Percentiles rank a stretch among this genome's conserved stretches.
Evolutionary conservation across 768 basidiomycete species (phyloP).

Genomic region (Mycena leptocephala): DNA sequence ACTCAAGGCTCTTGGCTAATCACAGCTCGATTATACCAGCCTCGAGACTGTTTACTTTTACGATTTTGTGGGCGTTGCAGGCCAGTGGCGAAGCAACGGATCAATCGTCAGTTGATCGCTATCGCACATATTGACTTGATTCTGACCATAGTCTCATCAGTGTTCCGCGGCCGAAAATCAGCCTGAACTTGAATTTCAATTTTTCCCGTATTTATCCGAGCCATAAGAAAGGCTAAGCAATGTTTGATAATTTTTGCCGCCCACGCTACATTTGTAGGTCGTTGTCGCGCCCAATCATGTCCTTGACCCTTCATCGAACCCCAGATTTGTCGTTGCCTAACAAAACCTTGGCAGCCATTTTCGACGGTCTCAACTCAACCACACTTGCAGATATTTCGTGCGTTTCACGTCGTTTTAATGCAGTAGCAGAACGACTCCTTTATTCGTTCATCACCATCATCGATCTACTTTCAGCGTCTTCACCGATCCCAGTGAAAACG

Average conservation of each 20-base stretch:
- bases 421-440: conserved; percentile 72
- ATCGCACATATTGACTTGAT: conserved; percentile 3
- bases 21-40: conserved; percentile 1
- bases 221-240: conserved; percentile 14
- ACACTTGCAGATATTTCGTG: conserved; percentile 59
- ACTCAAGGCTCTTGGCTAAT: neutral
- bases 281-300: neutral
- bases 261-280: neutral
- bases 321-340: conserved; percentile 62
- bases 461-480: conserved; percentile 61
- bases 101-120: conserved; percentile 26
- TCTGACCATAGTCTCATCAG: conserved; percentile 1
- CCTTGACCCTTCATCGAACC: neutral
- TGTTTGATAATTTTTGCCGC: neutral
- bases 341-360: conserved; percentile 69
- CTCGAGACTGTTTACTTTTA: too few relatives aligned
- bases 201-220: conserved; percentile 23
- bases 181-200: neutral
- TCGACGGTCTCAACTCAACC: conserved; percentile 54
- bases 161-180: conserved; percentile 29
- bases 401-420: conserved; percentile 65
- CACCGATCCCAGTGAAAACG: conserved; percentile 60
- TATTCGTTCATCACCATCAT: conserved; percentile 68
- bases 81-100: conserved; percentile 5
- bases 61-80: neutral